A percentile compares a stretch with the other conserved stretches of the same genome.
These are phyloP conservation scores for Mycosarcoma maydis DNA, from an alignment of 1,284 basidiomycete species.

Conservation along the genomic window DNA sequence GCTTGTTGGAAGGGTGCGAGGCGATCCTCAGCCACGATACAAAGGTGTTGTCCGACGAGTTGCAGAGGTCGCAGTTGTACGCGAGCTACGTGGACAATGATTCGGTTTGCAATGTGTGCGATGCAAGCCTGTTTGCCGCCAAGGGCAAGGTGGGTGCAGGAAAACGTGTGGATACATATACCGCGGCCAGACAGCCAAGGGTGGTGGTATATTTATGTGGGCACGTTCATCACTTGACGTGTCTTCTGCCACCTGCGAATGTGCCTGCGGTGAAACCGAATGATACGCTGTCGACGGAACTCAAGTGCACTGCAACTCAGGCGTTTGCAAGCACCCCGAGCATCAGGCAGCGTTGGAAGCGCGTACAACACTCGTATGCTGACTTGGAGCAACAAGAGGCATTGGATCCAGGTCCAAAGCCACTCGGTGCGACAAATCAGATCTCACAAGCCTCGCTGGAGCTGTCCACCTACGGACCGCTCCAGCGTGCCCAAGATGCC, in stretches of 20 bases:
- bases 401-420: too few species aligned
- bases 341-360: constrained; percentile 27
- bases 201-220: constrained; percentile 60
- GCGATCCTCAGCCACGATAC: constrained; percentile 57
- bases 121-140: constrained; percentile 27
- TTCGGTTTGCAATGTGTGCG: constrained; percentile 46
- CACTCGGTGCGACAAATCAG: constrained; percentile 10
- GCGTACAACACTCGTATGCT: constrained; percentile 2
- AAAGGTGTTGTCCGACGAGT: constrained; percentile 40
- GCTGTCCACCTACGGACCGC: constrained; percentile 33
- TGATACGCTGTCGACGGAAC: neutral
- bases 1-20: constrained; percentile 59
- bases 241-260: constrained; percentile 34
- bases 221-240: constrained; percentile 58
- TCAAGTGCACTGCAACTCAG: constrained; percentile 34
- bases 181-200: constrained; percentile 13
- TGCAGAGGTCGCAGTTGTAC: constrained; percentile 39
- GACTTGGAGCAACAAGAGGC: too few species aligned
- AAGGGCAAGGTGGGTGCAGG: constrained; percentile 2
- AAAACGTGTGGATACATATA: constrained; percentile 13
- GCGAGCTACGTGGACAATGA: constrained; percentile 50
- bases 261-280: constrained; percentile 11
- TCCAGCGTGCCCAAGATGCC: constrained; percentile 19
- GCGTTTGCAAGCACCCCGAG: constrained; percentile 23
- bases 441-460: constrained; percentile 1